Percentiles rank a stretch among this genome's conserved stretches.
These are phyloP conservation scores for Marasmius sp. DNA, from an alignment of 1,284 basidiomycete species.

Conservation along the genomic window DNA sequence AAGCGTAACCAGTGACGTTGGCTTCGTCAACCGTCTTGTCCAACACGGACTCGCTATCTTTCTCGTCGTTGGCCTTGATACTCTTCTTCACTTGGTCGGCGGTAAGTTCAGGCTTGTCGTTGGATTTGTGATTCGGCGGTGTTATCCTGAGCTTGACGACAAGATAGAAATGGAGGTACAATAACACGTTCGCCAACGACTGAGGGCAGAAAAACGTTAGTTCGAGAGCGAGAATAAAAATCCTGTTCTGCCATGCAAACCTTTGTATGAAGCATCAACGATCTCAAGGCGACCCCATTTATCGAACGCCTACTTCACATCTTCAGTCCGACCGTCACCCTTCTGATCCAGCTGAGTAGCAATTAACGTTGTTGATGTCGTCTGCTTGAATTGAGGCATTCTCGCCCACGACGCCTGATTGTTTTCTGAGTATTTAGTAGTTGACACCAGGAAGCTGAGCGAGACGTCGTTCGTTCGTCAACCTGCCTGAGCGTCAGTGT, in stretches of 20 bases:
- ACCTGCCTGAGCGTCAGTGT: conserved; percentile 36
- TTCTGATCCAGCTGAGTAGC: too few species aligned
- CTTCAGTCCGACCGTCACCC: too few species aligned
- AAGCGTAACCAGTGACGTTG: conserved; percentile 62
- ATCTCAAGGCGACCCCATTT: too few species aligned
- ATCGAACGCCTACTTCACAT: too few species aligned
- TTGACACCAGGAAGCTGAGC: too few species aligned
- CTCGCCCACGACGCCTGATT: too few species aligned
- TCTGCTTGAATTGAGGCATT: too few species aligned
- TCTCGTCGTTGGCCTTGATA: conserved; percentile 52
- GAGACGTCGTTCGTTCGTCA: conserved; percentile 84
- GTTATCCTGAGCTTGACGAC: conserved; percentile 79
- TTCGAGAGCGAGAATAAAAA: neutral
- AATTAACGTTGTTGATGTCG: too few species aligned
- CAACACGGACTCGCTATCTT: conserved; percentile 68
- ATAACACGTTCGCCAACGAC: conserved; percentile 91
- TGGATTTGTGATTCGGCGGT: conserved; percentile 38
- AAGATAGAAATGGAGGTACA: conserved; percentile 89
- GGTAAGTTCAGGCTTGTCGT: conserved; percentile 28
- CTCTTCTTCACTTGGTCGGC: conserved; percentile 50
- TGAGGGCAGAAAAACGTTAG: conserved; percentile 27
- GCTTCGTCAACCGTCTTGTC: conserved; percentile 48
- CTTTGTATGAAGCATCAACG: conserved; percentile 86
- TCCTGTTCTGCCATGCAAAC: conserved; percentile 39
- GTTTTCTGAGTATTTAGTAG: conserved; percentile 43